Conservation (phyloP, 2,329 filamentous ascomycete species). For the Penicillium sp. region DNA sequence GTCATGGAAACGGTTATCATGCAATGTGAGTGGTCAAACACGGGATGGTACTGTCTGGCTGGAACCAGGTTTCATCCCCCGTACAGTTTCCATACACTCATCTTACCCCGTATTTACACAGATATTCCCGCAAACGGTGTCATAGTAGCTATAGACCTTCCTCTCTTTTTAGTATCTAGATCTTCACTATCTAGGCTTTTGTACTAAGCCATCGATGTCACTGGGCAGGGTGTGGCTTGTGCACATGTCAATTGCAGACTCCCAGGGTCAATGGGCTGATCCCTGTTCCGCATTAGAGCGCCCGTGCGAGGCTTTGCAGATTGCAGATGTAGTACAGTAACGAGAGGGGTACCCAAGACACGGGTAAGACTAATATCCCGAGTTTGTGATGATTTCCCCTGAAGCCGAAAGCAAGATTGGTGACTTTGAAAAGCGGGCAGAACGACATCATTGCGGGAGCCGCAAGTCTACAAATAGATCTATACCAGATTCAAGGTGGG, state of each 20-base stretch:
- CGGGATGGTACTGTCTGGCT: neutral
- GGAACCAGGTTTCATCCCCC: neutral
- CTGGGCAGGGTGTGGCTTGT: constrained; percentile 1
- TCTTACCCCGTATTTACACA: neutral
- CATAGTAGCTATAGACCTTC: neutral
- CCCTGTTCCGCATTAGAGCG: neutral
- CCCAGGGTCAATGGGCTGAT: neutral
- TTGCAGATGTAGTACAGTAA: neutral
- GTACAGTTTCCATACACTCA: neutral
- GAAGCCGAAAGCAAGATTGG: neutral
- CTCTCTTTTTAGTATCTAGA: neutral
- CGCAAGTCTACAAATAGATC: neutral
- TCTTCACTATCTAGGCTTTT: neutral
- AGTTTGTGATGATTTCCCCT: neutral
- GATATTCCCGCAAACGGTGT: neutral
- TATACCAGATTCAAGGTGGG: neutral
- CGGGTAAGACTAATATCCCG: neutral
- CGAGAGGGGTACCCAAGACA: neutral
- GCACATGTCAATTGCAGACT: neutral
- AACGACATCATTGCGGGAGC: neutral
- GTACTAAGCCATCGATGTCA: constrained; percentile 18
- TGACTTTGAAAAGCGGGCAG: neutral
- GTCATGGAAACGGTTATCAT: constrained; percentile 17
- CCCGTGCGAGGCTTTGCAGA: constrained; percentile 1
- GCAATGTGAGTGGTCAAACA: neutral